A percentile compares a stretch with the other conserved stretches of the same genome.
Conservation (phyloP, 495 filamentous ascomycete species). For the Parachaetomium inaequale region DNA sequence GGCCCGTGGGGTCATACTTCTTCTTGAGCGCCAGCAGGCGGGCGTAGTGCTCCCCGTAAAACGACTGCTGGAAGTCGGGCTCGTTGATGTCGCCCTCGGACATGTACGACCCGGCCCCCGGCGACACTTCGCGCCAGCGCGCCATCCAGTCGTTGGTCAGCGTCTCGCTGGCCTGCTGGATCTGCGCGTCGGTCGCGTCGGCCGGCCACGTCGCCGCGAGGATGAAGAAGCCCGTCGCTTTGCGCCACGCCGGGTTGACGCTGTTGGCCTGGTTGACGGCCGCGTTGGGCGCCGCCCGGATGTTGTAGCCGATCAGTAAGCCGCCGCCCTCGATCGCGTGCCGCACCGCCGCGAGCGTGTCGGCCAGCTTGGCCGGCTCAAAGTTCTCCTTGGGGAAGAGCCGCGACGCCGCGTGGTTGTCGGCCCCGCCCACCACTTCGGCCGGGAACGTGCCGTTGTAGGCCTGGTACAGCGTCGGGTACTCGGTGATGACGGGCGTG, state of each 20-base stretch:
- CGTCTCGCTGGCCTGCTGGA: conserved; percentile 40
- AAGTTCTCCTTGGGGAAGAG: conserved; percentile 53
- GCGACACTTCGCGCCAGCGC: conserved; percentile 39
- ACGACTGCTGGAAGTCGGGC: conserved; percentile 57
- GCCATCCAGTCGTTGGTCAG: conserved; percentile 51
- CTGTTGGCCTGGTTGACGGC: conserved; percentile 37
- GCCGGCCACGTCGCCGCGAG: conserved; percentile 41
- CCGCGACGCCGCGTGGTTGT: conserved; percentile 43
- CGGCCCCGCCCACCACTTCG: conserved; percentile 42
- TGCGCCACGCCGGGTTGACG: conserved; percentile 51
- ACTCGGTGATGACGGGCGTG: conserved; percentile 48
- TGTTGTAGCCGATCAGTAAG: conserved; percentile 3
- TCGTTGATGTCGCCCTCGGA: conserved; percentile 54
- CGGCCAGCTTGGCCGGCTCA: conserved; percentile 35
- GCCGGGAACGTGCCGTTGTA: conserved; percentile 48
- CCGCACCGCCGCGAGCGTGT: conserved; percentile 45
- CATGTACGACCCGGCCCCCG: conserved; percentile 44
- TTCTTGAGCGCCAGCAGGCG: conserved; percentile 51
- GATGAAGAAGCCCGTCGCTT: conserved; percentile 45
- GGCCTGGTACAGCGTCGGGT: conserved; percentile 46
- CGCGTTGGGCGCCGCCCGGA: conserved; percentile 23
- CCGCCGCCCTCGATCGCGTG: conserved; percentile 36
- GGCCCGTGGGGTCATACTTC: conserved; percentile 49
- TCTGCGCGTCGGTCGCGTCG: conserved; percentile 37
- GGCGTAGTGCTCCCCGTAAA: conserved; percentile 54